phyloP scores from a whole-genome alignment of 2,329 filamentous ascomycete genomes.

The Epichloe elymi region DNA sequence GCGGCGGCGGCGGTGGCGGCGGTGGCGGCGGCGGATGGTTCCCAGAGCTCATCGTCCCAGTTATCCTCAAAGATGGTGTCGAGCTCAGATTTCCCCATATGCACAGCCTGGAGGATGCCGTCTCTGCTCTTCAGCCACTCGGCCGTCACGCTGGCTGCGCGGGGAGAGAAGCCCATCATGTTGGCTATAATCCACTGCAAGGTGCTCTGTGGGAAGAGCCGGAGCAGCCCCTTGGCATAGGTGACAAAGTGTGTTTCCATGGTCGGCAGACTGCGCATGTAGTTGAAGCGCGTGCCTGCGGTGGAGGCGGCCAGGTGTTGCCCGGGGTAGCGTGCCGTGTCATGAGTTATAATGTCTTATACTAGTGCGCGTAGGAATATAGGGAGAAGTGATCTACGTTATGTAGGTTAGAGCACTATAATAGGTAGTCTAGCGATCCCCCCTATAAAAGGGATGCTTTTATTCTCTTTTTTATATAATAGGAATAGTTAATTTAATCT shows the following conservation, averaged over 20 bases:
- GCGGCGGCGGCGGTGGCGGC: conserved; percentile 6
- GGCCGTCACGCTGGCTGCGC: conserved; percentile 36
- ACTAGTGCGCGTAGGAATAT: too few relatives aligned
- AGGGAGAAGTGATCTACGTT: too few relatives aligned
- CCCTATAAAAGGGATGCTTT: too few relatives aligned
- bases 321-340: too few relatives aligned
- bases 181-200: conserved; percentile 30
- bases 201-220: conserved; percentile 24
- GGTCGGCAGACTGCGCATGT: conserved; percentile 28
- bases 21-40: conserved; percentile 14
- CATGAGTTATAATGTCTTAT: too few relatives aligned
- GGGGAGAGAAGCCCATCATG: conserved; percentile 33
- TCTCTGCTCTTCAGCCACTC: conserved; percentile 42
- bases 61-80: conserved; percentile 41
- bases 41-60: conserved; percentile 50
- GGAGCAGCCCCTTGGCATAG: conserved; percentile 29
- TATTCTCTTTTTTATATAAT: too few relatives aligned
- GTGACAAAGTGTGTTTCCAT: conserved; percentile 28
- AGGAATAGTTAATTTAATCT: too few relatives aligned
- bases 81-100: conserved; percentile 48
- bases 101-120: conserved; percentile 46
- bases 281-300: conserved; percentile 35
- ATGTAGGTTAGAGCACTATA: too few relatives aligned
- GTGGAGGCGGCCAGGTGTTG: conserved; percentile 50
- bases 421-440: too few relatives aligned